phyloP scores from a whole-genome alignment of 2,329 filamentous ascomycete species.

The Trichoderma pleuroti region DNA sequence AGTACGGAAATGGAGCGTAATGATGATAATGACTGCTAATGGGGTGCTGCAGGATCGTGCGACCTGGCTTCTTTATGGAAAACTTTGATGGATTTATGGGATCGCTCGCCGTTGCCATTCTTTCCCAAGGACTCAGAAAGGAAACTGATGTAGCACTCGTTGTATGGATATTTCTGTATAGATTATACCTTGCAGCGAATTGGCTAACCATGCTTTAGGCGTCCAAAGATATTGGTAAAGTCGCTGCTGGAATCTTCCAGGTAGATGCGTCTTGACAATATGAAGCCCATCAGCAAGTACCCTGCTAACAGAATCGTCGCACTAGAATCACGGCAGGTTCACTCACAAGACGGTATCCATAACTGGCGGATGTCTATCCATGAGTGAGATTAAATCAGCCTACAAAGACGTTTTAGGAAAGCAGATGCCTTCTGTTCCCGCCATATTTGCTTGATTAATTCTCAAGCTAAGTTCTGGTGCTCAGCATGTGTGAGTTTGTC shows the following conservation, averaged over 20 bases:
- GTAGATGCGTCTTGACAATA: not conserved
- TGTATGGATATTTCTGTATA: not conserved
- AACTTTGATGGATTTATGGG: slow-evolving; percentile 16
- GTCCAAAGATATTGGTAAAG: slow-evolving; percentile 5
- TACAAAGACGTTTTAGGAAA: slow-evolving; percentile 2
- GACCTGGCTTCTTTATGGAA: slow-evolving; percentile 17
- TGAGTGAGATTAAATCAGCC: not conserved
- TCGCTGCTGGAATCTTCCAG: not conserved
- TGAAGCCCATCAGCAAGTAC: fast-evolving
- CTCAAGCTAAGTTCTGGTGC: slow-evolving; percentile 9
- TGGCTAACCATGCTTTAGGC: not conserved
- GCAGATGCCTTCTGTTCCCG: not conserved
- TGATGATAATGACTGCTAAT: not conserved
- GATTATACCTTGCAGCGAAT: fast-evolving
- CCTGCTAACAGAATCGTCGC: not conserved
- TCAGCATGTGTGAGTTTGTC: slow-evolving; percentile 11
- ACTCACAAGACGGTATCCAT: slow-evolving; percentile 7
- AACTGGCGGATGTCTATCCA: not conserved
- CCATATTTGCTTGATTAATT: not conserved
- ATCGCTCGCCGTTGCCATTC: not conserved
- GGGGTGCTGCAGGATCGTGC: not conserved
- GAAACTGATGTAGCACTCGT: slow-evolving; percentile 6
- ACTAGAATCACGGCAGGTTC: slow-evolving; percentile 1
- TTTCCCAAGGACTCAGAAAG: not conserved
- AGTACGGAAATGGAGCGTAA: not conserved